phyloP scores from a whole-genome alignment of 441 rosid genomes.

The Aleurites moluccanus region DNA sequence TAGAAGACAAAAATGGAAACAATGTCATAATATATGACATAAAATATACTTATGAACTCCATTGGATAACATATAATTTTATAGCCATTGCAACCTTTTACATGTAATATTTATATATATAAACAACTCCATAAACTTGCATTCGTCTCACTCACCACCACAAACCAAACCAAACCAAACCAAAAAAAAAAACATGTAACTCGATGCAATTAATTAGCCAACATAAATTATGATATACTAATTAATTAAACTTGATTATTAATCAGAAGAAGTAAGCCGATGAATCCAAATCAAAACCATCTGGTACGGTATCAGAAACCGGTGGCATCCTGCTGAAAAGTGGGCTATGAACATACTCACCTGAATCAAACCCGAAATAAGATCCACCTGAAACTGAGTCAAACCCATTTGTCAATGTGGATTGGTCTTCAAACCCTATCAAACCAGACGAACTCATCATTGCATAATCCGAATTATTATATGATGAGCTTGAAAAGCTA shows the following conservation, averaged over 20 bases:
- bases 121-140: slow-evolving; percentile 8
- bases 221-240: not conserved
- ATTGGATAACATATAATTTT: not conserved
- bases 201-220: not conserved
- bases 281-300: slow-evolving; percentile 56
- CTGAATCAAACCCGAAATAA: slow-evolving; percentile 40
- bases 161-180: not conserved
- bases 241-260: not conserved
- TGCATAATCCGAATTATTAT: slow-evolving; percentile 14
- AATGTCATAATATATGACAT: not conserved
- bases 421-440: slow-evolving; percentile 27
- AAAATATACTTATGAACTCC: not conserved
- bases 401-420: slow-evolving; percentile 11
- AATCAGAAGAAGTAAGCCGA: slow-evolving; percentile 40
- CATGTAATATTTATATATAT: not conserved
- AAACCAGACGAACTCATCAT: slow-evolving; percentile 20
- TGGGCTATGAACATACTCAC: slow-evolving; percentile 71
- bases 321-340: slow-evolving; percentile 85
- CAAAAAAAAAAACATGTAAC: not conserved
- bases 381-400: slow-evolving; percentile 28
- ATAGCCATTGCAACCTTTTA: not conserved
- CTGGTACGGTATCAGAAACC: slow-evolving; percentile 56
- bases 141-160: not conserved
- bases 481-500: slow-evolving; percentile 12
- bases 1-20: slow-evolving; percentile 1